Conservation (phyloP, 129 eudicot genomes). For the Arctium lappa region DNA sequence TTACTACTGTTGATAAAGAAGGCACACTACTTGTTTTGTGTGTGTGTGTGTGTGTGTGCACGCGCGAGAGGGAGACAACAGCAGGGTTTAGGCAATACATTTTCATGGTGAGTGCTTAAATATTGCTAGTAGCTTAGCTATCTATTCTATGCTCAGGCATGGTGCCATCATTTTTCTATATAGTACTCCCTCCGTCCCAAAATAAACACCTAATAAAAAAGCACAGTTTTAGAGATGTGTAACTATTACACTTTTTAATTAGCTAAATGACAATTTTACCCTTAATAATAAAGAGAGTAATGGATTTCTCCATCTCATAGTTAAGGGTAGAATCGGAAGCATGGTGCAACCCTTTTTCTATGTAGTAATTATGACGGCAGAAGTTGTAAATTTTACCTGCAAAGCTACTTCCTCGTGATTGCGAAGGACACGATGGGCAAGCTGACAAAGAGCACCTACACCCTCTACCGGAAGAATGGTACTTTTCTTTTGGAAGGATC, state of each 20-base stretch:
- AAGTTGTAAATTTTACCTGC: slow-evolving; percentile 44
- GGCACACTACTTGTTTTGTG: too few species aligned
- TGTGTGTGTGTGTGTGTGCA: too few species aligned
- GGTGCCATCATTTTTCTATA: too few species aligned
- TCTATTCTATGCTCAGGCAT: not conserved
- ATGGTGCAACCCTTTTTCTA: not conserved
- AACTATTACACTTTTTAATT: too few species aligned
- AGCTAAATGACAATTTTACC: not conserved
- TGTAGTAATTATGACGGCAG: not conserved
- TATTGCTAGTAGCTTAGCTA: too few species aligned
- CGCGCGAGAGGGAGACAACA: too few species aligned
- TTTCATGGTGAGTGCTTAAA: too few species aligned
- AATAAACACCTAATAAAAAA: not conserved
- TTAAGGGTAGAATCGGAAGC: not conserved
- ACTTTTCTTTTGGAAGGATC: slow-evolving; percentile 68
- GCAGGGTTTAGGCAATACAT: too few species aligned
- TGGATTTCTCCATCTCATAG: not conserved
- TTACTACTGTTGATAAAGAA: too few species aligned
- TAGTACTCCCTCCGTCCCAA: not conserved
- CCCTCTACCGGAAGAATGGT: slow-evolving; percentile 87
- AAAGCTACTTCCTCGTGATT: slow-evolving; percentile 77
- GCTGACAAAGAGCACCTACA: slow-evolving; percentile 68
- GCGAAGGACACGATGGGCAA: slow-evolving; percentile 72
- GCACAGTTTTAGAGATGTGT: too few species aligned
- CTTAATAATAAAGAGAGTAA: not conserved